These are phyloP conservation scores for Fusarium torulosum DNA, from an alignment of 2,329 filamentous ascomycete genomes.

Conservation along the genomic window DNA sequence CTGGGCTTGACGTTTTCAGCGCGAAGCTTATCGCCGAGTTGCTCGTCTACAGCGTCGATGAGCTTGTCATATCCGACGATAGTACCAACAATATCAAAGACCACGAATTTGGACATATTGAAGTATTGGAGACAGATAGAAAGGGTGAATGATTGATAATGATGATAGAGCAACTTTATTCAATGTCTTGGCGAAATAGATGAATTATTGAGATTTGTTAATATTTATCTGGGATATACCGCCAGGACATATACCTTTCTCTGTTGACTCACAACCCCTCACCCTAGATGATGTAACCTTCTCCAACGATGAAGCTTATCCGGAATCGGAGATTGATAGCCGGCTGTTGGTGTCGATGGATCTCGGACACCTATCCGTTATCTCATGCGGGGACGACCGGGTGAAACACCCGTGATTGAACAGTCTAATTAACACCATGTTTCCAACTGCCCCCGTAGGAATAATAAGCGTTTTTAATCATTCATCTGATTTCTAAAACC, in stretches of 20 bases:
- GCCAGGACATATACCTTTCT: not conserved
- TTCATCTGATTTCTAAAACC: too few species aligned
- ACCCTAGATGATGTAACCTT: not conserved
- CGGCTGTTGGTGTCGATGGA: not conserved
- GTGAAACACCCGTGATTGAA: too few species aligned
- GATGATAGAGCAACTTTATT: too few species aligned
- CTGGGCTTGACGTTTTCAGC: conserved; percentile 55
- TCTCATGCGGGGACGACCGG: too few species aligned
- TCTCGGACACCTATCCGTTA: not conserved
- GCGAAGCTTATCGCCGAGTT: conserved; percentile 57
- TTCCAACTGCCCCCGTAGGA: too few species aligned
- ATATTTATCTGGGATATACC: too few species aligned
- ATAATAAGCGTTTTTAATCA: too few species aligned
- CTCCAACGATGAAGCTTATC: not conserved
- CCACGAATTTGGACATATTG: conserved; percentile 16
- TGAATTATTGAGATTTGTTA: not conserved
- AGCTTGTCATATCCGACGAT: conserved; percentile 24
- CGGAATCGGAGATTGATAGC: not conserved
- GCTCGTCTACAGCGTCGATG: conserved; percentile 54
- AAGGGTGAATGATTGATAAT: too few species aligned
- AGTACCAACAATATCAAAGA: conserved; percentile 37
- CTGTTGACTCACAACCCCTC: not conserved
- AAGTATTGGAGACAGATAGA: not conserved
- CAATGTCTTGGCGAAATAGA: too few species aligned
- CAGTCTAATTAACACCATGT: too few species aligned